Evolutionary conservation across 768 basidiomycete species (phyloP), one percentile per base, ranked within the genome.

Genomic region (Galerina marginata): DNA sequence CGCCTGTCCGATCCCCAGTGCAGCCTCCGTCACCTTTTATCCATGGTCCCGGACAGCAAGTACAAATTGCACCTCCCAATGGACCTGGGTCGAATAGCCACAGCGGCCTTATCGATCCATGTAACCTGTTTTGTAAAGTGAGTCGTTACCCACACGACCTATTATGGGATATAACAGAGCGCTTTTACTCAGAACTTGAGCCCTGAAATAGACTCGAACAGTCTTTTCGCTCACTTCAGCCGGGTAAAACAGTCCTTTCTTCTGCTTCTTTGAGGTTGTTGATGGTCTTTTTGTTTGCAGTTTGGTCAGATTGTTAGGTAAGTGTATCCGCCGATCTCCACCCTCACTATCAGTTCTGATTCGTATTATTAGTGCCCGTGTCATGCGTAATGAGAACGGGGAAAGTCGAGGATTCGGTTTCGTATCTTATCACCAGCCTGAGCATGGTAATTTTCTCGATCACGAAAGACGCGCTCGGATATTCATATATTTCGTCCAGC

Each of bases 231-330:
- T 23, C 88, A 92, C 73, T 96, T 96, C 77, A 87, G 90, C 61
- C 82, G 85, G 79, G 92, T 92, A 75, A 66, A 80, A 55, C 46
- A 65, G 55, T 55, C 36, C 36, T 43, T 65, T 39, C 39, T 56
- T 46, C 49, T 9, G 25, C 52, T 47, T 44, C 38, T 11, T 29
- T 54, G 59, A 62, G 62, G 52, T 48, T 42, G 56, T 33, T 68
- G 12, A 73, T 56, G 56, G 62, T 50, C 50, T 53, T 44, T 49
- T 48, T 48, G 29, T 54, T 42, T 61, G 14, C 65, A 94, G 90
- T 96, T 88, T 72, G 95, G 95, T 42, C 87, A 90, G 75, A 95
- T 96, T 63, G 91, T 95, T 63, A 95, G 92, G 88, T 92, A 80
- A 66, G 7, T 11, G 20, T 25, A 40, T 16, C 33, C 39, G 26